Evolutionary conservation across 164 flowering plant genomes (phyloP).

Genomic region (Magnolia changhungtana): DNA sequence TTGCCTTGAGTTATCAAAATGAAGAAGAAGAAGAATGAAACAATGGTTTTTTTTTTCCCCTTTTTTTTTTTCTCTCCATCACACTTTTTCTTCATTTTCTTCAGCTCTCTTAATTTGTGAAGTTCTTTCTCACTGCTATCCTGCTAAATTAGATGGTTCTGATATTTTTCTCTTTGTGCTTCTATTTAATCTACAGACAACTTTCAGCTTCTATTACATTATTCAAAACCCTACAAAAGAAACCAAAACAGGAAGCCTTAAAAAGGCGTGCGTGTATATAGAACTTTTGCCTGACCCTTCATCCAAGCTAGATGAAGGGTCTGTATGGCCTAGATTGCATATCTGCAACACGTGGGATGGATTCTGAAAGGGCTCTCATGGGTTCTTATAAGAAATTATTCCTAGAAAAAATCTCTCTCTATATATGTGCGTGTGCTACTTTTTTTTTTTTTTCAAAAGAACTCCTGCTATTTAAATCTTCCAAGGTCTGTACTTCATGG

Average conservation of each 20-base stretch:
- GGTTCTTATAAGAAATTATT: background rate
- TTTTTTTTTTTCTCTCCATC: conserved; percentile 11
- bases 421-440: too few species aligned
- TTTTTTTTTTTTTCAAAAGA: background rate
- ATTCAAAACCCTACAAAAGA: conserved; percentile 4
- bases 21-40: conserved; percentile 11
- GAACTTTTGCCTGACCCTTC: too few species aligned
- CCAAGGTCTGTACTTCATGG: background rate
- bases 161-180: conserved; percentile 16
- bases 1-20: conserved; percentile 12
- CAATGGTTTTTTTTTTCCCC: background rate
- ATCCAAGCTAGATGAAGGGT: too few species aligned
- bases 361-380: too few species aligned
- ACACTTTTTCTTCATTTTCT: background rate
- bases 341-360: too few species aligned
- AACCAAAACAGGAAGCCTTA: background rate
- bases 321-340: too few species aligned
- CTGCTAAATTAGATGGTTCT: conserved; percentile 21
- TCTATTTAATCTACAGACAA: background rate
- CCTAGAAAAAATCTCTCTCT: background rate
- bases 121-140: conserved; percentile 6
- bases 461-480: background rate
- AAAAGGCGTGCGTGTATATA: too few species aligned
- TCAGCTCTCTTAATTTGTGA: background rate
- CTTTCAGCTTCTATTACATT: conserved; percentile 15